Base-by-base conservation (phyloP, 2,329 filamentous ascomycete species). In the Pestalotiopsis sp. region DNA sequence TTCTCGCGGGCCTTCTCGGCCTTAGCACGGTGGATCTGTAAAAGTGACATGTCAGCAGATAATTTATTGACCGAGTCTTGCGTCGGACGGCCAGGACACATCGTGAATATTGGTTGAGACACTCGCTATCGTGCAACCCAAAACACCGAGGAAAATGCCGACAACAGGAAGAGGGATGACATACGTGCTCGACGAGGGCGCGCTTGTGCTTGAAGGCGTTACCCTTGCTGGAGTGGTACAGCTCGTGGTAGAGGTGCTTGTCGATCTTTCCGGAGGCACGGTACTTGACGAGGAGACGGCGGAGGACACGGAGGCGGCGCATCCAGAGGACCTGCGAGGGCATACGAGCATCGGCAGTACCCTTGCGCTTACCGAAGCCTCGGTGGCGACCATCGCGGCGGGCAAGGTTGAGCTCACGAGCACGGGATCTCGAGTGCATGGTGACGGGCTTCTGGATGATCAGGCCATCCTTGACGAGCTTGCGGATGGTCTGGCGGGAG, bases 191-290 rank as follows among this genome's bases (percentile, higher is more conserved):
- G 84, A 99, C 94, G 80, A 99, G 92, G 82, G 95, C 96, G 87
- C 96, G 93, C 95, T 98, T 99, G 94, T 99, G 96, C 95, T 99
- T 99, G 93, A 99, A 99, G 85, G 96, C 95, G 92, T 99, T 99
- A 97, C 96, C 97, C 95, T 99, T 99, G 92, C 93, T 96, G 84
- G 97, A 89, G 87, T 98, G 96, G 91, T 99, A 99, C 78, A 99
- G 94, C 89, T 98, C 95, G 91, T 99, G 96, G 92, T 99, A 99
- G 73, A 99, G 94, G 91, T 99, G 96, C 92, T 99, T 99, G 90
- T 99, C 96, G 85, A 99, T 99, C 93, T 99, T 99, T 86, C 97
- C 97, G 82, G 93, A 93, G 85, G 95, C 95, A 87, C 96, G 96
- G 91, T 99, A 99, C 91, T 98, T 98, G 90, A 98, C 96, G 78